Base-by-base conservation (phyloP, 768 basidiomycete genomes). In the Termitomyces sp. region DNA sequence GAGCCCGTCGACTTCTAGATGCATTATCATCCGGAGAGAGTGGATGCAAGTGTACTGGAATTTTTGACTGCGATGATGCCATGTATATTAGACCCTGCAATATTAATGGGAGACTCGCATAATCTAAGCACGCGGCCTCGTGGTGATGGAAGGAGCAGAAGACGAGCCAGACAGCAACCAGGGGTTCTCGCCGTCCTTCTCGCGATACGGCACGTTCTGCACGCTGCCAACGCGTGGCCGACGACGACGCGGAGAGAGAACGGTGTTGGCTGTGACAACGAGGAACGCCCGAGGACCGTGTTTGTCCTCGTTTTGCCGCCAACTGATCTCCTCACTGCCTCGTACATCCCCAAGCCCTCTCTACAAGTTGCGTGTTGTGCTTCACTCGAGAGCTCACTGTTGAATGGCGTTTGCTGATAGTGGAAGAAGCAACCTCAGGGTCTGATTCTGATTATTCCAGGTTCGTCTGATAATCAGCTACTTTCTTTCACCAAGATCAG, bases 391-490 rank as follows among this genome's bases (percentile, higher is more conserved):
- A 35, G 12, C 48, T 18, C 23, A 46, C 16, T 33, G 14, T 40
- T 56, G 16, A 52, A 33, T 35, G 56, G 14, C 38, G 5, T 40
- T 41, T 59, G 14, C 38, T n/a, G 28, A 35, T 23, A 87, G 88
- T 92, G 87, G 91, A 92, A 67, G 91, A 92, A 62, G 77, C 85
- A n/a, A 91, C 91, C 40, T 90, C 93, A 3, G 94, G 93, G 50
- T 95, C 95, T 14, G 95, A 96, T 70, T 95, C 93, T 35, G 95
- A 96, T 70, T 96, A 97, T 72, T 93, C 95, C 61, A 96, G 93
- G 95, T 95, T 66, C 70, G 87, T 52, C 38, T 53, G 20, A 55
- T 71, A 41, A 55, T 58, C 38, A 47, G 30, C 52, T 58, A 18
- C 36, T 32, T 59, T 26, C 56, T 47, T 47, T 46, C 30, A 28